Base-by-base conservation (phyloP, 139 green algal genomes). In the Haematococcus sp. region DNA sequence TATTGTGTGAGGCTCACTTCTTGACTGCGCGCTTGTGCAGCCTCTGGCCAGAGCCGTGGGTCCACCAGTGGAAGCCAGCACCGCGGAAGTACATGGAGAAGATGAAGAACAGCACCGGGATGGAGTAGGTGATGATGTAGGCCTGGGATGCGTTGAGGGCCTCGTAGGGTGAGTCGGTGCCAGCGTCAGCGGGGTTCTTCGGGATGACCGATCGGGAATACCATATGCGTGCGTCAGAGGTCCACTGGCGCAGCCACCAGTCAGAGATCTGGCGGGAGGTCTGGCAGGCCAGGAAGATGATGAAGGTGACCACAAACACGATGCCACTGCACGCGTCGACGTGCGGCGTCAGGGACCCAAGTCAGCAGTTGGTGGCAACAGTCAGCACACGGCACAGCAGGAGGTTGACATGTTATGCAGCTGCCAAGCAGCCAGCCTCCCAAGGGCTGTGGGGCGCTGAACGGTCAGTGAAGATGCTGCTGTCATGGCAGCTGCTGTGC, bases 271-370 rank as follows among this genome's bases (percentile, higher is more conserved):
- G 83, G 70, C 84, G 81, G 28, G 72, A 80, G 61, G 60, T 67
- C 81, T 89, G 84, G 33, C 76, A 68, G 46, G 71, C 52, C 16
- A 89, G 74, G 81, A 87, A 87, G 78, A 80, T 86, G 40, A 87
- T 68, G 64, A 87, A 66, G 54, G 65, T 82, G 70, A 71, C 31
- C 44, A 75, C 27, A 63, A 82, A 81, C 28, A 81, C 25, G 33
- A 68, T 64, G 60, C 61, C 61, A 25, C n/a, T n/a, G n/a, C n/a
- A n/a, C n/a, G n/a, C n/a, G n/a, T n/a, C n/a, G n/a, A n/a, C n/a
- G n/a, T n/a, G n/a, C n/a, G n/a, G n/a, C n/a, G n/a, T n/a, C n/a
- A n/a, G n/a, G n/a, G n/a, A n/a, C n/a, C n/a, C n/a, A n/a, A n/a
- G n/a, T n/a, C n/a, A n/a, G n/a, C n/a, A n/a, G n/a, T n/a, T n/a